Evolutionary conservation across 495 filamentous ascomycete species (phyloP), one percentile per base, ranked within the genome.

Genomic region (Lasiosphaeria ovina): DNA sequence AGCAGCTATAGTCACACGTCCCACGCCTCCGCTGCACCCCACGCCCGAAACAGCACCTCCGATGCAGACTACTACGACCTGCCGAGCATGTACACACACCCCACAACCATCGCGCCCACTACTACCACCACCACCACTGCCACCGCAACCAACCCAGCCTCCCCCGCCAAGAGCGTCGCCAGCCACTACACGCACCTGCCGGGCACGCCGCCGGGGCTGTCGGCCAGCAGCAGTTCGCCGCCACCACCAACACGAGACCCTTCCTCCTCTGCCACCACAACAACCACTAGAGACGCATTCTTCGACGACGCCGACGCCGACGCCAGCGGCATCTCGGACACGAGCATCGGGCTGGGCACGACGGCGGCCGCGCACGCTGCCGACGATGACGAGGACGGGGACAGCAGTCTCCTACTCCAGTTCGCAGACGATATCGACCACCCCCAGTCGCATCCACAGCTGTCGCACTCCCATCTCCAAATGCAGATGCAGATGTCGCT

Each of bases 191-290:
- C 65, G 24, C 72, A 69, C 47, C 58, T 55, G 17, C 54, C 59
- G 33, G 54, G 60, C 16, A 71, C 72, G 9, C 66, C 74, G 32
- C 68, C 72, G 24, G 70, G 71, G 51, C 65, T 76, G 9, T 72
- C 80, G 33, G 74, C 76, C 36, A 76, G 77, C 14, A 77, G 77
- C 45, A 81, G 80, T 14, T 77, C 79, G 35, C 74, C 79, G 11
- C 72, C 79, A 10, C 67, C 1, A 62, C 66, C 3, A 47, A 72
- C 24, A 59, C 58, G 56, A 31, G 50, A 31, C 24, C 34, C 31
- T 47, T 59, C 31, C 75, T 70, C 36, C 81, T 76, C 65, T 81
- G 76, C 58, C 79, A 81, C 53, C 65, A 24, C 24, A 24, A 24
- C 24, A 24, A 24, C 24, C 24, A 24, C 24, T 24, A 2, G 24